Conservation (phyloP, 257 asterid species). For the Fraxinus excelsior region DNA sequence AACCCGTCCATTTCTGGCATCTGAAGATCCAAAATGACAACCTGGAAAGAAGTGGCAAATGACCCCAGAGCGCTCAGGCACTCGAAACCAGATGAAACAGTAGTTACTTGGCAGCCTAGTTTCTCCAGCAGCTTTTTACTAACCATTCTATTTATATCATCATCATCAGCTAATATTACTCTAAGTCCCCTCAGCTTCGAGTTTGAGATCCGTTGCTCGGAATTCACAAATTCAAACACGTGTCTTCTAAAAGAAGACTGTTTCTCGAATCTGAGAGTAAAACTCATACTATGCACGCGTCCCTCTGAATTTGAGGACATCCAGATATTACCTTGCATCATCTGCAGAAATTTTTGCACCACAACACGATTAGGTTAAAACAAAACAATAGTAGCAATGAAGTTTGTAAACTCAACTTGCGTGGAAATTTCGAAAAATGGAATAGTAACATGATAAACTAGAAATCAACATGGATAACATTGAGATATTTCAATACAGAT, state of each 20-base stretch:
- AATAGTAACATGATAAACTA: too few species aligned
- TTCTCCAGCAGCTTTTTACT: slow-evolving; percentile 79
- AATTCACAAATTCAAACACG: slow-evolving; percentile 32
- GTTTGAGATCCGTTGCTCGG: slow-evolving; percentile 46
- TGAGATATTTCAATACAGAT: neutral
- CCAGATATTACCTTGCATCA: slow-evolving; percentile 97
- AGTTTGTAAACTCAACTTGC: neutral
- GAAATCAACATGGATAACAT: neutral
- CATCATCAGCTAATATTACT: slow-evolving; percentile 78
- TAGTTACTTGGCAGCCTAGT: slow-evolving; percentile 67
- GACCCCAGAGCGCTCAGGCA: slow-evolving; percentile 71
- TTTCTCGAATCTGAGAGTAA: slow-evolving; percentile 66
- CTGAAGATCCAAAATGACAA: slow-evolving; percentile 81
- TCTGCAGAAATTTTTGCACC: slow-evolving; percentile 41
- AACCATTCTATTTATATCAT: slow-evolving; percentile 75
- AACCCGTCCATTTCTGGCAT: slow-evolving; percentile 77
- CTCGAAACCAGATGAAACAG: slow-evolving; percentile 77
- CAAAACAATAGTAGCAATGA: too few species aligned
- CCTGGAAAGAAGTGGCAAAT: slow-evolving; percentile 39
- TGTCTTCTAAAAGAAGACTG: slow-evolving; percentile 12
- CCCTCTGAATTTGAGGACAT: slow-evolving; percentile 59
- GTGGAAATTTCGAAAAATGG: neutral
- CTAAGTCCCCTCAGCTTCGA: slow-evolving; percentile 64
- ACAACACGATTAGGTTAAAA: neutral
- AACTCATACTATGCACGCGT: slow-evolving; percentile 75